These are phyloP conservation scores for Microbotryum violaceum DNA, from an alignment of 1,284 basidiomycete species.

Conservation along the genomic window DNA sequence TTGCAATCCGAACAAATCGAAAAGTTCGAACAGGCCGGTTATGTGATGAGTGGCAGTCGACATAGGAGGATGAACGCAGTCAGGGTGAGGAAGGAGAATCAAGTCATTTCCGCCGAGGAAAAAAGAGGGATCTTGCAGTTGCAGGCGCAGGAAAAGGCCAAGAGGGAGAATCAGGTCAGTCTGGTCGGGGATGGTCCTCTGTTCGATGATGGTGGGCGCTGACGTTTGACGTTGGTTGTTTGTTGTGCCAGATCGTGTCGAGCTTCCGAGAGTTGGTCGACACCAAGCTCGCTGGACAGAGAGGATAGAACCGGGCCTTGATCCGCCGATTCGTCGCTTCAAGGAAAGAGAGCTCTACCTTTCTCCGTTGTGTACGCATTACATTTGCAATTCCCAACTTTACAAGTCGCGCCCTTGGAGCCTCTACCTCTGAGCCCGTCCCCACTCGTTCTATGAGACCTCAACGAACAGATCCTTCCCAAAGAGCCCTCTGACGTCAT, in stretches of 20 bases:
- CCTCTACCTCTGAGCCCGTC: too few relatives aligned
- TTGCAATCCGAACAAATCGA: conserved; percentile 79
- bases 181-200: conserved; percentile 36
- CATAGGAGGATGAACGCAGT: conserved; percentile 68
- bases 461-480: too few relatives aligned
- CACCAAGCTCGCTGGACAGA: conserved; percentile 6
- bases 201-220: conserved; percentile 49
- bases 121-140: conserved; percentile 86
- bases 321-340: too few relatives aligned
- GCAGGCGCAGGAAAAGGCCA: conserved; percentile 83
- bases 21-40: conserved; percentile 78
- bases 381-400: too few relatives aligned
- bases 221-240: too few relatives aligned
- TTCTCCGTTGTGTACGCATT: too few relatives aligned
- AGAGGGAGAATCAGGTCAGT: conserved; percentile 60
- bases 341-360: too few relatives aligned
- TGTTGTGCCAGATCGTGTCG: conserved; percentile 24
- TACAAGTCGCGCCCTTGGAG: too few relatives aligned
- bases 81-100: conserved; percentile 95
- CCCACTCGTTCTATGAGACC: too few relatives aligned
- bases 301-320: too few relatives aligned
- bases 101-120: conserved; percentile 91
- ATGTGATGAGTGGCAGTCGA: conserved; percentile 93
- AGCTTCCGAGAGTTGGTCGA: conserved; percentile 35
- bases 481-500: too few relatives aligned